Evolutionary conservation across 192 early-diverging fungal genomes (phyloP).

Genomic region (Thoreauomyces humboldtii): DNA sequence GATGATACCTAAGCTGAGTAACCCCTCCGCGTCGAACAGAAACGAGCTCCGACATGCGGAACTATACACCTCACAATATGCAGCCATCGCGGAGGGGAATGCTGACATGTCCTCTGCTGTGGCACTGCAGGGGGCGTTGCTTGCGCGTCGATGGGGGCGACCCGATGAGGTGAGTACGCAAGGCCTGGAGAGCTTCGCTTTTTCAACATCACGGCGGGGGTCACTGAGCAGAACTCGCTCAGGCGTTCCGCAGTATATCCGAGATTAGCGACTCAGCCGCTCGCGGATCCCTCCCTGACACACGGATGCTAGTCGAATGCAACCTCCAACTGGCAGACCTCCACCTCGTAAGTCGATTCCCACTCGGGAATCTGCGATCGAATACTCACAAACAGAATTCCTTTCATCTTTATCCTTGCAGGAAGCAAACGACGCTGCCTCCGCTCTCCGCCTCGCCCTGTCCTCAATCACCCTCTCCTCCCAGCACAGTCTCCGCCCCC

Average conservation of each 20-base stretch:
- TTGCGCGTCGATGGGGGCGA: background rate
- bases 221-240: too few species aligned
- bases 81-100: background rate
- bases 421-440: background rate
- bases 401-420: background rate
- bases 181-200: too few species aligned
- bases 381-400: too few species aligned
- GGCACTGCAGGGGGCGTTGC: background rate
- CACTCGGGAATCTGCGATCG: too few species aligned
- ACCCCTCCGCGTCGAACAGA: too few species aligned
- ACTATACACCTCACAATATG: background rate
- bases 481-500: background rate
- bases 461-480: background rate
- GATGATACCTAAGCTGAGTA: too few species aligned
- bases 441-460: conserved; percentile 3
- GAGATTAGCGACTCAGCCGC: too few species aligned
- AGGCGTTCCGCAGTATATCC: too few species aligned
- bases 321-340: background rate
- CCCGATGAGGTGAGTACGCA: background rate
- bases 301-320: background rate
- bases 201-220: too few species aligned
- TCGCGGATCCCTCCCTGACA: too few species aligned
- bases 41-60: background rate
- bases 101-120: background rate
- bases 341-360: background rate